A percentile compares a stretch with the other conserved stretches of the same genome.
These are phyloP conservation scores for Lanmaoa rubissima DNA, from an alignment of 768 basidiomycete species.

Conservation along the genomic window DNA sequence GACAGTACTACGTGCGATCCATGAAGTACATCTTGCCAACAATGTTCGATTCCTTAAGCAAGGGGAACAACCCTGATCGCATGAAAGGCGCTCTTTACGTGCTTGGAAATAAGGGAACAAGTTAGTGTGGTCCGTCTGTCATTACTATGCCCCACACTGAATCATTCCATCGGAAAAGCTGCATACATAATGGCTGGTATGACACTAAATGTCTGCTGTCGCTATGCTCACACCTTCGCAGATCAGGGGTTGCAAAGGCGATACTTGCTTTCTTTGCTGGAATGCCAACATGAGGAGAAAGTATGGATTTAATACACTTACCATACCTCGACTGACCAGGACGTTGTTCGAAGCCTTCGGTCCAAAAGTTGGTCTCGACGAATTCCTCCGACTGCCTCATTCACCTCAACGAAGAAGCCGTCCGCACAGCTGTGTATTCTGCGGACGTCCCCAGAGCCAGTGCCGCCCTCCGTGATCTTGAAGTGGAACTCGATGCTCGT, in stretches of 20 bases:
- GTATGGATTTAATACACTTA: slow-evolving; percentile 36
- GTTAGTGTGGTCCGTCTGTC: slow-evolving; percentile 36
- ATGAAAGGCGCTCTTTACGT: slow-evolving; percentile 95
- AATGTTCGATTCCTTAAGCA: slow-evolving; percentile 59
- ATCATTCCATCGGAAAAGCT: slow-evolving; percentile 37
- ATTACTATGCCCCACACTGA: slow-evolving; percentile 1
- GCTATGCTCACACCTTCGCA: slow-evolving; percentile 26
- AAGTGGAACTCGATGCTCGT: slow-evolving; percentile 46
- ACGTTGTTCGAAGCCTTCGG: slow-evolving; percentile 11
- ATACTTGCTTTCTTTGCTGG: slow-evolving; percentile 62
- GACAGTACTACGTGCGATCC: slow-evolving; percentile 68
- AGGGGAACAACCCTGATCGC: slow-evolving; percentile 83
- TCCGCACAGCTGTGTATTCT: slow-evolving; percentile 59
- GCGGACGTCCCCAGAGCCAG: slow-evolving; percentile 49
- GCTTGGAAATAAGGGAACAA: slow-evolving; percentile 67
- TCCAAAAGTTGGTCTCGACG: slow-evolving; percentile 28
- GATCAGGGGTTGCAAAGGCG: slow-evolving; percentile 55
- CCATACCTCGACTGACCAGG: slow-evolving; percentile 49
- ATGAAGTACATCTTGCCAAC: slow-evolving; percentile 62
- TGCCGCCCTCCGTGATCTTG: slow-evolving; percentile 47
- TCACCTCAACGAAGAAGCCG: slow-evolving; percentile 62
- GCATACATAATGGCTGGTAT: slow-evolving; percentile 68
- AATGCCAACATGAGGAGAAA: slow-evolving; percentile 86
- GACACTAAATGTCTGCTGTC: slow-evolving; percentile 16
- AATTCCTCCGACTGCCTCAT: slow-evolving; percentile 61